Conservation (phyloP, 2,329 filamentous ascomycete genomes). For the Colletotrichum melonis region DNA sequence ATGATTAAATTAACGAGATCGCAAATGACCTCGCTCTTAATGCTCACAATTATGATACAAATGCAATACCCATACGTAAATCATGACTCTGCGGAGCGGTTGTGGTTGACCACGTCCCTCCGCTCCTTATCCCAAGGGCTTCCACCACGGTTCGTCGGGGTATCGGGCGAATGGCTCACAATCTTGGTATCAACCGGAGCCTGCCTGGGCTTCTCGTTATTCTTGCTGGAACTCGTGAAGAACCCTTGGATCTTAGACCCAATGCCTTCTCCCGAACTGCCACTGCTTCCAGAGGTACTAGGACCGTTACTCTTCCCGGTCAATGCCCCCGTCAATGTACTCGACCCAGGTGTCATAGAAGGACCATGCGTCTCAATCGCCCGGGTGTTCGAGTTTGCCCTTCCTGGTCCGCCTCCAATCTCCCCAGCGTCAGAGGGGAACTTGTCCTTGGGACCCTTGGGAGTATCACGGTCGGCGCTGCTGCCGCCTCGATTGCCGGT, state of each 20-base stretch:
- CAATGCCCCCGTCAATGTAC: background rate
- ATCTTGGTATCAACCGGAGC: constrained; percentile 30
- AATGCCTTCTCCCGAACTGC: background rate
- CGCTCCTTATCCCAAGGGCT: constrained; percentile 35
- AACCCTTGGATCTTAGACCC: constrained; percentile 36
- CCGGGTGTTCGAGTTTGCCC: constrained; percentile 43
- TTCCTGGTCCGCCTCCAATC: constrained; percentile 46
- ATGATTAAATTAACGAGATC: background rate
- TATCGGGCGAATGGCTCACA: constrained; percentile 29
- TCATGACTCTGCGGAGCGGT: background rate
- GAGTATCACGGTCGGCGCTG: constrained; percentile 38
- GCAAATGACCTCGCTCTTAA: background rate
- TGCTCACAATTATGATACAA: background rate
- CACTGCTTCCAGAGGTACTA: background rate
- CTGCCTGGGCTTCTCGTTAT: constrained; percentile 24
- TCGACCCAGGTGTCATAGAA: background rate
- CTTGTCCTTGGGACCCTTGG: constrained; percentile 42
- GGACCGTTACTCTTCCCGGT: background rate
- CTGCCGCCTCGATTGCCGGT: constrained; percentile 35
- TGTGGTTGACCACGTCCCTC: constrained; percentile 20
- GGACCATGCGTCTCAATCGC: constrained; percentile 40
- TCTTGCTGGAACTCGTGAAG: constrained; percentile 40
- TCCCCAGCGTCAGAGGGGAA: constrained; percentile 48
- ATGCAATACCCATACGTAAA: background rate
- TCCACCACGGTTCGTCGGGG: constrained; percentile 33